Conservation (phyloP, 345 rosid species). For the Citrus glauca region DNA sequence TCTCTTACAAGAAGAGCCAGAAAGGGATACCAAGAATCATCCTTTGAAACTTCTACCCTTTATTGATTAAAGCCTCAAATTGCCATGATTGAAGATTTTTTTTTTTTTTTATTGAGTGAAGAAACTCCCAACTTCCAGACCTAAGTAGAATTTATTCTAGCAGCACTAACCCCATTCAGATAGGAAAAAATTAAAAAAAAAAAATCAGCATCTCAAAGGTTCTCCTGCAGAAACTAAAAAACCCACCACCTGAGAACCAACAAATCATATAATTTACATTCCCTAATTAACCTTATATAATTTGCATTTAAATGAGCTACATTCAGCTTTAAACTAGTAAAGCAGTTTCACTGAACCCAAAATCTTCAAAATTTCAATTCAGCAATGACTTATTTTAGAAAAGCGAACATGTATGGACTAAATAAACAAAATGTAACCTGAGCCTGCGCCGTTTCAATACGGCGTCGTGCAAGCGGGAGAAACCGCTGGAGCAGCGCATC, state of each 20-base stretch:
- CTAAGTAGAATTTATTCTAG: not conserved
- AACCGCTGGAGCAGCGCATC: constrained; percentile 95
- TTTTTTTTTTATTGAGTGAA: not conserved
- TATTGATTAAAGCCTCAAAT: not conserved
- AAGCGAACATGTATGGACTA: not conserved
- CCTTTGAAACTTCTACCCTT: not conserved
- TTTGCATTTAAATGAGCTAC: not conserved
- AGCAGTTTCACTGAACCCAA: not conserved
- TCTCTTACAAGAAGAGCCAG: not conserved
- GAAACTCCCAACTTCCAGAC: not conserved
- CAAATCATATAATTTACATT: not conserved
- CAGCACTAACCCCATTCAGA: not conserved
- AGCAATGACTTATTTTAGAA: not conserved
- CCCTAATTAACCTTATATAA: not conserved
- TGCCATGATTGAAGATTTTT: not conserved
- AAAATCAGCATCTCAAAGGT: not conserved
- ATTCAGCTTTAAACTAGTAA: not conserved
- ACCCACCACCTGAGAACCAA: not conserved
- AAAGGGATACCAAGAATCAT: not conserved
- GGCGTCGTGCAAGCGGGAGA: constrained; percentile 92
- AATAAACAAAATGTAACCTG: constrained; percentile 46
- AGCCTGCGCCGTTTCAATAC: constrained; percentile 98
- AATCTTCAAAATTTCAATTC: not conserved
- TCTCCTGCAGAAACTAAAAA: not conserved
- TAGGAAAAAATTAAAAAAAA: too few relatives aligned